These are phyloP conservation scores for Hylodesmum podocarpum DNA, from an alignment of 306 rosid genomes.

Conservation along the genomic window DNA sequence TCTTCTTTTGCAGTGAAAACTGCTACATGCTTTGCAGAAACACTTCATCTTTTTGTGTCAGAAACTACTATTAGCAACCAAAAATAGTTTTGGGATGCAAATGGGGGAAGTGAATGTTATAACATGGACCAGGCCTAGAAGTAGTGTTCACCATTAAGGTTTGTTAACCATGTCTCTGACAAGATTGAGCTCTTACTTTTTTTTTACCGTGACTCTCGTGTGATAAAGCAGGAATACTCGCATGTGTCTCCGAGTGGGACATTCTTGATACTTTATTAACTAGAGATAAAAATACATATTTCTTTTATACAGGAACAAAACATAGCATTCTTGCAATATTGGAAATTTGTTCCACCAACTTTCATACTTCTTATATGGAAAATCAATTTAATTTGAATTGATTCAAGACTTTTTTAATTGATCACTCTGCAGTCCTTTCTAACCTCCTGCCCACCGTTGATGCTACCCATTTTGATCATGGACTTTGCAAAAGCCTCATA, in stretches of 20 bases:
- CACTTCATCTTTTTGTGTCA: neutral
- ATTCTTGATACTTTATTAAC: constrained; percentile 18
- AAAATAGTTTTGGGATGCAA: neutral
- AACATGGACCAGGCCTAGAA: neutral
- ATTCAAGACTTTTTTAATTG: constrained; percentile 52
- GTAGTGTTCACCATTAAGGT: neutral
- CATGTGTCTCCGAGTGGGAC: neutral
- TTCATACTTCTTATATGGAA: constrained; percentile 6
- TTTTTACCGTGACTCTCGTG: constrained; percentile 13
- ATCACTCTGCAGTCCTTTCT: constrained; percentile 58
- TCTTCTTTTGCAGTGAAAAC: neutral
- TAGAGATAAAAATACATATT: constrained; percentile 12
- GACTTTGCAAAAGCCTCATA: constrained; percentile 64
- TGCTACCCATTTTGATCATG: constrained; percentile 69
- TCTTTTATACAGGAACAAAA: neutral
- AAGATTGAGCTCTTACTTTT: constrained; percentile 13
- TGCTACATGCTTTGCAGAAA: neutral
- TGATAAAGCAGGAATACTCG: neutral
- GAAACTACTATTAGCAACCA: neutral
- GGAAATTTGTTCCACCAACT: neutral
- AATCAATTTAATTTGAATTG: constrained; percentile 23
- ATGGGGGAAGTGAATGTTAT: neutral
- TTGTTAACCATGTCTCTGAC: constrained; percentile 21
- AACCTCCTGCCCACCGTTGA: constrained; percentile 65
- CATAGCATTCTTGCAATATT: neutral